Base-by-base conservation (phyloP, 139 green algal species). In the Yamagishiella unicocca region DNA sequence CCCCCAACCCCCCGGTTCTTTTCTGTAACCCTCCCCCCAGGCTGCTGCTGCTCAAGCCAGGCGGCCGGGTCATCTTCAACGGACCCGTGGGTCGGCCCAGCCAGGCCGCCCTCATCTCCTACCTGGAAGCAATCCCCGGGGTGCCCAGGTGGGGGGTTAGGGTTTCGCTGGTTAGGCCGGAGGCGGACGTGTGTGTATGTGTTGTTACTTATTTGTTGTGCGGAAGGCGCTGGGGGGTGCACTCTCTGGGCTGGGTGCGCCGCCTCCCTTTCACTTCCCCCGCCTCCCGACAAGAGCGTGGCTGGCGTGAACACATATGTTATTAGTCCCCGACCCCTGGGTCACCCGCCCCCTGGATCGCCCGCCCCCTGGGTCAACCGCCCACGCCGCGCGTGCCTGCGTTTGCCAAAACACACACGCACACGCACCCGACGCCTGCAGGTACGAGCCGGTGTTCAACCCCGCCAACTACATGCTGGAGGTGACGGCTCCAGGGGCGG, bases 401-500 rank as follows among this genome's bases (percentile, higher is more conserved):
- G n/a, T n/a, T n/a, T n/a, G n/a, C n/a, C n/a, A n/a, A n/a, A n/a
- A n/a, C n/a, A n/a, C n/a, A n/a, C n/a, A n/a, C n/a, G n/a, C n/a
- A n/a, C n/a, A n/a, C n/a, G n/a, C n/a, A n/a, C n/a, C n/a, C n/a
- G n/a, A n/a, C n/a, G n/a, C n/a, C n/a, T n/a, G 2, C 50, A 85
- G 78, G 58, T 86, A 77, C 42, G n/a, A 66, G 55, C 80, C 62
- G 35, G 22, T 62, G 4, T n/a, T 94, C 79, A 97, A 97, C 83
- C 94, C 95, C 7, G 92, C 95, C 66, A 96, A 93, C 53, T 97
- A 93, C 93, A 96, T 97, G 94, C 90, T 97, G 40, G 92, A 96
- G 17, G 87, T 92, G 17, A 77, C 80, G 1, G 50, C 62, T 5
- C 43, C 80, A 1, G 80, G n/a, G 2, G 62, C 62, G 43, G 80